Evolutionary conservation across 306 rosid genomes (phyloP).

Genomic region (Castanea crenata): DNA sequence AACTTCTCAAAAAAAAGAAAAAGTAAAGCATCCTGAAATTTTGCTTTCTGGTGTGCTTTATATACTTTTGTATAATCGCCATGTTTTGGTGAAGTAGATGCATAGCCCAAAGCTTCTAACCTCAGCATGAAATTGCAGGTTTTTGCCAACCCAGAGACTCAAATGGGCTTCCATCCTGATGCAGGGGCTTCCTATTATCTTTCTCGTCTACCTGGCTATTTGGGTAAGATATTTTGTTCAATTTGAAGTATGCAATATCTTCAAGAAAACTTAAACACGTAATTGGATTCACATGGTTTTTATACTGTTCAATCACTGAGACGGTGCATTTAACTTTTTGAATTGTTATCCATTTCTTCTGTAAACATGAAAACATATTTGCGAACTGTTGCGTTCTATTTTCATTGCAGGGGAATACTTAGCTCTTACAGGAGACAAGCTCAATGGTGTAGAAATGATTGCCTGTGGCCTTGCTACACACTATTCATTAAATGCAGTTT

Average conservation of each 20-base stretch:
- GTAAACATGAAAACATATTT: slow-evolving; percentile 12
- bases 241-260: neutral
- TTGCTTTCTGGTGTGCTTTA: neutral
- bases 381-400: neutral
- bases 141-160: slow-evolving; percentile 87
- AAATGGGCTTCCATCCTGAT: slow-evolving; percentile 96
- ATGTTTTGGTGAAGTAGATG: neutral
- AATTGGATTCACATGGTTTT: neutral
- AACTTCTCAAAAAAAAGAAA: too few species aligned
- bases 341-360: neutral
- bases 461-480: slow-evolving; percentile 96
- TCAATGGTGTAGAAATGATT: slow-evolving; percentile 94
- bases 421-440: slow-evolving; percentile 96
- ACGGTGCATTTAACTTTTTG: neutral
- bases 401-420: slow-evolving; percentile 79
- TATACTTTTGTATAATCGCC: neutral
- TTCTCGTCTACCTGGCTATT: slow-evolving; percentile 92
- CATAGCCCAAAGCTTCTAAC: neutral
- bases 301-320: neutral
- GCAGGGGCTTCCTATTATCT: slow-evolving; percentile 94
- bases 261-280: neutral
- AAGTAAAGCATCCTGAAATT: neutral
- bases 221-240: slow-evolving; percentile 47
- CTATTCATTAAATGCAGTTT: slow-evolving; percentile 64
- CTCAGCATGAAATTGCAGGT: slow-evolving; percentile 41